Percentiles rank a stretch among this genome's conserved stretches.
Evolutionary conservation across 345 rosid species (phyloP).

Genomic region (Kandelia obovata): DNA sequence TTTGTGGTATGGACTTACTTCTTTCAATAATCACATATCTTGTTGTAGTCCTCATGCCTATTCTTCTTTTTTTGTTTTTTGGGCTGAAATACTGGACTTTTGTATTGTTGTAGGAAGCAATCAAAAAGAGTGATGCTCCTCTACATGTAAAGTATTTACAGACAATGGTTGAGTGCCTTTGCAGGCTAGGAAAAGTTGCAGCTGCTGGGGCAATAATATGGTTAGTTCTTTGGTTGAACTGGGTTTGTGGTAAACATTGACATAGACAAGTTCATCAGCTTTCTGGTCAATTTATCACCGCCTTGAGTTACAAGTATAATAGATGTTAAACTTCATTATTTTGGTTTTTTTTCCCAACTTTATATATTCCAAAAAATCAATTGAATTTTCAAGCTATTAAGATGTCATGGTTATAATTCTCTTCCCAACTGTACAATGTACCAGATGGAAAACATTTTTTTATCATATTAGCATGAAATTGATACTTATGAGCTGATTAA

Average conservation of each 20-base stretch:
- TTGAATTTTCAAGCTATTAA: too few species aligned
- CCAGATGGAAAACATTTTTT: not conserved
- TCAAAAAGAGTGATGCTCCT: conserved; percentile 84
- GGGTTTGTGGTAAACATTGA: not conserved
- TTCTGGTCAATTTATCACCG: too few species aligned
- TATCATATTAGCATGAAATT: not conserved
- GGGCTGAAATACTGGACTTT: conserved; percentile 21
- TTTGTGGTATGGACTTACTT: conserved; percentile 56
- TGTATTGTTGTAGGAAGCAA: conserved; percentile 57
- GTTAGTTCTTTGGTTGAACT: conserved; percentile 46
- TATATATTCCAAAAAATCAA: too few species aligned
- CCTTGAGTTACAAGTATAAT: too few species aligned
- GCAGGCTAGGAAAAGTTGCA: conserved; percentile 93
- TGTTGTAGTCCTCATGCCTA: conserved; percentile 12
- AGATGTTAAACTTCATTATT: too few species aligned
- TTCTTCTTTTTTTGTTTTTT: conserved; percentile 17
- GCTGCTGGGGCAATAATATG: conserved; percentile 97
- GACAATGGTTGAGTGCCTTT: conserved; percentile 95
- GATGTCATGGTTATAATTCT: too few species aligned
- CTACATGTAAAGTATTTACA: conserved; percentile 89
- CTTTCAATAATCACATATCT: conserved; percentile 16
- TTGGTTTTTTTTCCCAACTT: too few species aligned
- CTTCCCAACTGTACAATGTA: too few species aligned
- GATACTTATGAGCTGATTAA: not conserved
- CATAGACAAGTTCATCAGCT: too few species aligned